These are phyloP conservation scores for Chrysosporium queenslandicum DNA, from an alignment of 2,329 filamentous ascomycete genomes.

Conservation along the genomic window DNA sequence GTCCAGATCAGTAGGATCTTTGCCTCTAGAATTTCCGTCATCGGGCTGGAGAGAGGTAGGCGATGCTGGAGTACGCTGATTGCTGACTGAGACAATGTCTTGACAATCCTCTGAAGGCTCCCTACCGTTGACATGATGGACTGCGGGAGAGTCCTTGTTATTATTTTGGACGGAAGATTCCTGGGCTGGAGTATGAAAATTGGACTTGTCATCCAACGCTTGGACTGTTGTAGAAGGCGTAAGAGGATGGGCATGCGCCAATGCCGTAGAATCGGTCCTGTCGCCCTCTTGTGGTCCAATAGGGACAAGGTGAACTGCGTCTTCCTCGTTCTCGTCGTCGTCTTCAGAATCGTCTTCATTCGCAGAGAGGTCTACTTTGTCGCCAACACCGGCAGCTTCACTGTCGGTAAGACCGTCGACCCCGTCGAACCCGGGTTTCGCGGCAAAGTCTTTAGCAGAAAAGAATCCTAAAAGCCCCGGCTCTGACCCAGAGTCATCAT, in stretches of 20 bases:
- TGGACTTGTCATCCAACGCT: not conserved
- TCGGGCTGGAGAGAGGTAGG: not conserved
- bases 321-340: conserved; percentile 22
- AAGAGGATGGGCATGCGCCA: not conserved
- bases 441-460: conserved; percentile 32
- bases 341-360: conserved; percentile 31
- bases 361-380: conserved; percentile 33
- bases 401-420: conserved; percentile 16
- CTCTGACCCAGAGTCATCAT: conserved; percentile 39
- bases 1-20: not conserved
- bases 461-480: conserved; percentile 41
- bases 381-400: conserved; percentile 17
- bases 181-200: not conserved
- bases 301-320: conserved; percentile 14
- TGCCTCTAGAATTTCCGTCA: not conserved
- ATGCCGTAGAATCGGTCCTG: conserved; percentile 6
- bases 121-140: not conserved
- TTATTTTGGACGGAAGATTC: not conserved
- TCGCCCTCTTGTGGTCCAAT: conserved; percentile 21
- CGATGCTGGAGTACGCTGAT: not conserved
- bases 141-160: not conserved
- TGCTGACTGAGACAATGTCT: not conserved
- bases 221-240: conserved; percentile 5
- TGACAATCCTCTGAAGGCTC: not conserved
- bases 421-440: conserved; percentile 15